Conservation (phyloP, 169 alveolate species). For the Cryptosporidium viatorum region DNA sequence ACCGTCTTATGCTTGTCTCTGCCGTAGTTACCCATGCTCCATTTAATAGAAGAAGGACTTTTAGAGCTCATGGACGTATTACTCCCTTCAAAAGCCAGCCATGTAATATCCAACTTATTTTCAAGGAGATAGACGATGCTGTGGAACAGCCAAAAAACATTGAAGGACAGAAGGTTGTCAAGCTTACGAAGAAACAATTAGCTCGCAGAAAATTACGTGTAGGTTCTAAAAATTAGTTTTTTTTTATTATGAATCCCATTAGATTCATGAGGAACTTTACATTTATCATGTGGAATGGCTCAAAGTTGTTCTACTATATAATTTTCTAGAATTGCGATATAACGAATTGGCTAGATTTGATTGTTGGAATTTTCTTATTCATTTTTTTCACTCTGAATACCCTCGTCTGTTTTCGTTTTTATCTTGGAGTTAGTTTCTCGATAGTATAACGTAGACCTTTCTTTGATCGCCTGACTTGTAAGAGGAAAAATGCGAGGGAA, state of each 20-base stretch:
- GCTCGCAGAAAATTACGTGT: slow-evolving; percentile 84
- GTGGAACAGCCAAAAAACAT: slow-evolving; percentile 83
- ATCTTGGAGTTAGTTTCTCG: background rate
- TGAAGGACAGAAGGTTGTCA: slow-evolving; percentile 79
- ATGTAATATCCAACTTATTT: slow-evolving; percentile 90
- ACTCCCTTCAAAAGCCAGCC: slow-evolving; percentile 92
- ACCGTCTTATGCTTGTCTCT: slow-evolving; percentile 91
- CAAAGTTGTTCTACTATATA: slow-evolving; percentile 7
- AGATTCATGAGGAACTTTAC: background rate
- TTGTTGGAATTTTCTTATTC: background rate
- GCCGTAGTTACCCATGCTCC: slow-evolving; percentile 95
- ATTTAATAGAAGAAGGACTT: slow-evolving; percentile 97
- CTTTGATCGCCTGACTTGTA: too few species aligned
- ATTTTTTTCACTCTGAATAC: background rate
- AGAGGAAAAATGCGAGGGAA: background rate
- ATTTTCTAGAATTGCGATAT: slow-evolving; percentile 25
- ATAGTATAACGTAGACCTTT: too few species aligned
- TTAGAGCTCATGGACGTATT: slow-evolving; percentile 99
- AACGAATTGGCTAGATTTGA: slow-evolving; percentile 10
- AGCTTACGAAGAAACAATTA: slow-evolving; percentile 84
- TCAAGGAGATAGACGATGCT: slow-evolving; percentile 85
- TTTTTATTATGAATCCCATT: background rate
- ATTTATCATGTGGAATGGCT: background rate
- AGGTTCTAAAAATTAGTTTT: slow-evolving; percentile 33
- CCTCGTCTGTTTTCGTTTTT: background rate